A percentile compares a stretch with the other conserved stretches of the same genome.
Evolutionary conservation across 257 asterid species (phyloP).

Genomic region (Rehmannia glutinosa): DNA sequence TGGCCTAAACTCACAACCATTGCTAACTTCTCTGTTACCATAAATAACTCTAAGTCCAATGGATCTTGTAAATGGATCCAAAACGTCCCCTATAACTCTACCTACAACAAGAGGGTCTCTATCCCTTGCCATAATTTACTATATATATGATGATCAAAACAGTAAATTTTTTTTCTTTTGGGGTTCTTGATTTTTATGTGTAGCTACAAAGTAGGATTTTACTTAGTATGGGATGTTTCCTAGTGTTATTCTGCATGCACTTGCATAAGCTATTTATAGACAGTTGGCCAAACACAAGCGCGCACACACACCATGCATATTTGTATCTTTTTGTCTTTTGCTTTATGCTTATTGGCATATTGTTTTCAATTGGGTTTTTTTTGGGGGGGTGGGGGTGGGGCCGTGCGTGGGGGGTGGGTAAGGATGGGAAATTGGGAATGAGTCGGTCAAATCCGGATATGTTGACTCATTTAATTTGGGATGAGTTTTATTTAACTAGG

Average conservation of each 20-base stretch:
- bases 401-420: too few relatives aligned
- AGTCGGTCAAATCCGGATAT: too few relatives aligned
- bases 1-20: slow-evolving; percentile 64
- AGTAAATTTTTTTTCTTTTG: not conserved
- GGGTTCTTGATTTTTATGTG: not conserved
- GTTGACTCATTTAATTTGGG: too few relatives aligned
- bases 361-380: too few relatives aligned
- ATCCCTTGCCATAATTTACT: slow-evolving; percentile 60
- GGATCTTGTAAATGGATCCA: slow-evolving; percentile 59
- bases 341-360: too few relatives aligned
- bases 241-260: not conserved
- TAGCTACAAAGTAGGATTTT: too few relatives aligned
- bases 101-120: slow-evolving; percentile 65
- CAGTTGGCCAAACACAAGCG: too few relatives aligned
- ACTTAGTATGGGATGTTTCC: not conserved
- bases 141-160: too few relatives aligned
- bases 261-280: slow-evolving; percentile 4
- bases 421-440: too few relatives aligned
- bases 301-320: not conserved
- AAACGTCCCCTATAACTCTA: slow-evolving; percentile 59
- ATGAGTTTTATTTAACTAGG: too few relatives aligned
- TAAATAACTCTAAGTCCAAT: slow-evolving; percentile 38
- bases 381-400: too few relatives aligned
- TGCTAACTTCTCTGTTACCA: slow-evolving; percentile 38
- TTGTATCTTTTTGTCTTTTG: not conserved